Conservation (phyloP, 2,329 filamentous ascomycete genomes). For the Aureobasidium leucospermi region DNA sequence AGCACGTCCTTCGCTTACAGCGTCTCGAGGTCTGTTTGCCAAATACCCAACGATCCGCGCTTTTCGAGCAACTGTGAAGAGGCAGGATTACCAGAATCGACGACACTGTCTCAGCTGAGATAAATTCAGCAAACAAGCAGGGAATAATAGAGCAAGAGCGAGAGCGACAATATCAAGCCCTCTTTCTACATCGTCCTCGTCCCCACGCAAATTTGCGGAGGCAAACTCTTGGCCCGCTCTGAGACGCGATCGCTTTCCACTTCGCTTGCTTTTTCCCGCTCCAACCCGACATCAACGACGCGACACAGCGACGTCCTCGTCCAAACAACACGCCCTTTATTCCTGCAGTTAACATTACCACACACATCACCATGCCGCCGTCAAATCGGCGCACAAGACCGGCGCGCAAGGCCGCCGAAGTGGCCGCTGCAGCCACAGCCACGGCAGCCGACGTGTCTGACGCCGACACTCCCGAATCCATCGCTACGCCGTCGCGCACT, state of each 20-base stretch:
- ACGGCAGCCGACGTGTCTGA: conserved; percentile 29
- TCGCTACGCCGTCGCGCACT: conserved; percentile 42
- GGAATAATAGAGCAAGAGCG: neutral
- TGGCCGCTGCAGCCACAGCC: conserved; percentile 10
- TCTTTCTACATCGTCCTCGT: neutral
- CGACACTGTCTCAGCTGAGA: neutral
- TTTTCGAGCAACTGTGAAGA: neutral
- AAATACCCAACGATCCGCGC: neutral
- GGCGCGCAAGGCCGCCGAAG: conserved; percentile 16
- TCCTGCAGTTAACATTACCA: neutral
- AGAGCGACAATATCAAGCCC: neutral
- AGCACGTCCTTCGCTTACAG: conserved; percentile 5
- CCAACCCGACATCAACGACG: conserved; percentile 8
- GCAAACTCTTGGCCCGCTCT: conserved; percentile 9
- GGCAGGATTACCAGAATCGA: neutral
- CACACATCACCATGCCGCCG: conserved; percentile 14
- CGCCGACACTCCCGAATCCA: conserved; percentile 37
- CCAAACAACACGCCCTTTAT: neutral
- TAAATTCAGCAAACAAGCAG: neutral
- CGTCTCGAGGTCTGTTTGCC: neutral
- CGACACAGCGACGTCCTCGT: conserved; percentile 6
- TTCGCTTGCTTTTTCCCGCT: conserved; percentile 7
- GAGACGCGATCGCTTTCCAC: conserved; percentile 4
- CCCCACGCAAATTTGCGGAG: conserved; percentile 11
- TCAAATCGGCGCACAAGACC: conserved; percentile 15